Base-by-base conservation (phyloP, 2,329 filamentous ascomycete genomes). In the Penicillium sp. region DNA sequence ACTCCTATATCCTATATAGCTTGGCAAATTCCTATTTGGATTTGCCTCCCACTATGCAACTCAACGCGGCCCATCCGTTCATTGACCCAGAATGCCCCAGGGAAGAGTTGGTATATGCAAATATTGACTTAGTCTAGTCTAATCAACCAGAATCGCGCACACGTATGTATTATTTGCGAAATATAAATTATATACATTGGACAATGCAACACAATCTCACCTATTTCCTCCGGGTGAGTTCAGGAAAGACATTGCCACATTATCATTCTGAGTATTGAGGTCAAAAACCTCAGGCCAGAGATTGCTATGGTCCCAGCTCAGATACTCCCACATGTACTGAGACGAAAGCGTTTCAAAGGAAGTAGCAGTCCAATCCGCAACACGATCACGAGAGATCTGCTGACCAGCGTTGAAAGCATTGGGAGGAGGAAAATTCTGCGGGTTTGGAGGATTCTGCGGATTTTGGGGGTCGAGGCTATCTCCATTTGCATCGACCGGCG, bases 151-250 rank as follows among this genome's bases (percentile, higher is more conserved):
- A 27, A 21, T 39, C 18, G 9, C 9, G 12, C n/a, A 12, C 12
- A 5, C 18, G n/a, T 21, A 29, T 21, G 21, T 21, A n/a, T 21
- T 38, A n/a, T 23, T 23, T 29, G 15, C 1, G 10, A 9, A n/a
- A 31, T 27, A 18, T 2, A 25, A 13, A 9, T n/a, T 31, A 46
- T 51, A 38, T 46, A 46, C 40, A 51, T 13, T n/a, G 4, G 7
- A 37, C 13, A 31, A 31, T 10, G 23, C 1, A 6, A 23, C n/a
- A n/a, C 15, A 4, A n/a, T 21, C 7, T 52, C 32, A 52, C 13
- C 25, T n/a, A 32, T 38, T 31, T 6, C 37, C 71, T 68, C 13
- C 68, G 67, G 6, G 68, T 67, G 41, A 81, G 4, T 51, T 25
- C 18, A 55, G 16, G 13, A 57, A 55, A 16, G 55, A 40, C 55